Conservation (phyloP, 768 basidiomycete species). For the Termitomyces sp. region DNA sequence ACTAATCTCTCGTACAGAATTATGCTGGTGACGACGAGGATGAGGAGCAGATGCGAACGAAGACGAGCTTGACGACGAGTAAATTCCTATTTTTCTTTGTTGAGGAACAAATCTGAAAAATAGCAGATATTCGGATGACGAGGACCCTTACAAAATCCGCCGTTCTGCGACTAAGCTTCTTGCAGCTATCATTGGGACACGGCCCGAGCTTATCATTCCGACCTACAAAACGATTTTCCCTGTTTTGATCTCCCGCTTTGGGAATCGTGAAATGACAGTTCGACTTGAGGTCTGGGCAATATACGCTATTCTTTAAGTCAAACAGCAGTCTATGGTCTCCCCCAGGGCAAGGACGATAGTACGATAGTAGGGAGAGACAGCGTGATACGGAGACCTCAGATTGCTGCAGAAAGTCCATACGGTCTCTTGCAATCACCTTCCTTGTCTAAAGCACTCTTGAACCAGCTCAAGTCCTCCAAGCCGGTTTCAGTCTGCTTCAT, state of each 20-base stretch:
- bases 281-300: conserved; percentile 89
- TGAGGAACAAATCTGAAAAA: conserved; percentile 4
- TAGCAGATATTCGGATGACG: conserved; percentile 89
- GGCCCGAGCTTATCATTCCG: conserved; percentile 76
- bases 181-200: conserved; percentile 78
- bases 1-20: conserved; percentile 26
- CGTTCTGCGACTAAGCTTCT: conserved; percentile 90
- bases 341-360: conserved; percentile 48
- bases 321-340: conserved; percentile 69
- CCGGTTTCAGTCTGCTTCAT: conserved; percentile 77
- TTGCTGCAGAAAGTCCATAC: conserved; percentile 69
- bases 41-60: conserved; percentile 76
- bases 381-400: conserved; percentile 72
- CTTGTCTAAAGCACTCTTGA: conserved; percentile 75
- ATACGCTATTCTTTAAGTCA: conserved; percentile 80
- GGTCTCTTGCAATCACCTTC: conserved; percentile 63
- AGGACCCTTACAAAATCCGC: conserved; percentile 97
- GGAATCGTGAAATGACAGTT: conserved; percentile 93
- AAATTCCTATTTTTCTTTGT: conserved; percentile 21
- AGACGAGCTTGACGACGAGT: conserved; percentile 76
- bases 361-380: conserved; percentile 68
- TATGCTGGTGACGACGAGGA: conserved; percentile 48
- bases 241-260: conserved; percentile 84
- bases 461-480: conserved; percentile 85
- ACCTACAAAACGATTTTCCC: conserved; percentile 86